Conservation (phyloP, 768 basidiomycete genomes). For the Coprinopsis sp. region DNA sequence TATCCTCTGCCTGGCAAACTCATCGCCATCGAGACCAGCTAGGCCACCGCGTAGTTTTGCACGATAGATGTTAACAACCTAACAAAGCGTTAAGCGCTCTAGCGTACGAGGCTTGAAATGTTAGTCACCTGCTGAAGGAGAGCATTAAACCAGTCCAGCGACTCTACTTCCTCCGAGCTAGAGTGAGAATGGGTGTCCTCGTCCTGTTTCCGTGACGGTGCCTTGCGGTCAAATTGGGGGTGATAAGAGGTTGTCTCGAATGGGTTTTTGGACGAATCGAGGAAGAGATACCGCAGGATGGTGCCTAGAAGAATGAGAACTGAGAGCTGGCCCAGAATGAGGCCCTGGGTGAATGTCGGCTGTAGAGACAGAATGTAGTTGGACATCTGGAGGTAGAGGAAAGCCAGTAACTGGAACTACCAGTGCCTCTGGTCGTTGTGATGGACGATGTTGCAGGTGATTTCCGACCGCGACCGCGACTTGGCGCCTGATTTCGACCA, state of each 20-base stretch:
- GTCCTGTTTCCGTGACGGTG: slow-evolving; percentile 35
- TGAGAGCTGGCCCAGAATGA: slow-evolving; percentile 88
- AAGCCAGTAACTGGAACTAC: background rate
- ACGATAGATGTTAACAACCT: slow-evolving; percentile 73
- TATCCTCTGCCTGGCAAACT: slow-evolving; percentile 72
- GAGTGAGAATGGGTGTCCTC: slow-evolving; percentile 18
- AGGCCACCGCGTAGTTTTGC: slow-evolving; percentile 71
- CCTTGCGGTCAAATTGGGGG: slow-evolving; percentile 49
- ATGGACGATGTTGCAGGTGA: background rate
- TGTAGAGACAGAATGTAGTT: slow-evolving; percentile 70
- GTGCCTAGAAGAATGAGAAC: slow-evolving; percentile 71
- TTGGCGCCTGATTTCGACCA: too few species aligned
- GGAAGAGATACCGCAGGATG: slow-evolving; percentile 92
- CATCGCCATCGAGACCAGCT: slow-evolving; percentile 71
- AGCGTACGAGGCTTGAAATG: slow-evolving; percentile 1
- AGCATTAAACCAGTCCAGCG: slow-evolving; percentile 88
- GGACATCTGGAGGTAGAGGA: slow-evolving; percentile 31
- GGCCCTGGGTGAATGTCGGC: slow-evolving; percentile 93
- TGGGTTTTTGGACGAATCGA: slow-evolving; percentile 66
- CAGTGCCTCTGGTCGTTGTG: background rate
- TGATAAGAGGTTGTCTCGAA: slow-evolving; percentile 57
- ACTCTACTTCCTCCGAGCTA: slow-evolving; percentile 46
- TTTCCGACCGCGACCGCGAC: too few species aligned
- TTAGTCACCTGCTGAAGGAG: slow-evolving; percentile 70
- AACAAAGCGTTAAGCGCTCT: slow-evolving; percentile 1